phyloP scores from a whole-genome alignment of 2,329 filamentous ascomycete genomes.

The Pezizomycotina sp. region DNA sequence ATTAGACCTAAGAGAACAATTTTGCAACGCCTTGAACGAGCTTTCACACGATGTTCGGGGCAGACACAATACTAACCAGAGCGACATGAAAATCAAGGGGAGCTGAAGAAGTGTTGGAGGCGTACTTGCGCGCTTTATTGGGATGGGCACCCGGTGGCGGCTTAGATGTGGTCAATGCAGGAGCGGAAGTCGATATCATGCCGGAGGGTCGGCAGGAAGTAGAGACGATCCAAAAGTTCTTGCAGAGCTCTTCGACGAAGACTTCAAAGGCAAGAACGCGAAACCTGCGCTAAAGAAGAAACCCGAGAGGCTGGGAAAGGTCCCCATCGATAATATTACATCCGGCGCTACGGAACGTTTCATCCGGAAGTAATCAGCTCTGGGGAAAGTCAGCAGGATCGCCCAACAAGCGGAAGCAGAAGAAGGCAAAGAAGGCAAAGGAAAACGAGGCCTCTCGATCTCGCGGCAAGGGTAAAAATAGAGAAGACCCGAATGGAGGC shows the following conservation, averaged over 20 bases:
- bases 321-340: slow-evolving; percentile 12
- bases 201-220: slow-evolving; percentile 23
- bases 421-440: no score
- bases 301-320: slow-evolving; percentile 14
- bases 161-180: no score
- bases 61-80: slow-evolving; percentile 38
- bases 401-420: no score
- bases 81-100: slow-evolving; percentile 70
- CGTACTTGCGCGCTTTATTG: slow-evolving; percentile 79
- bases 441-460: no score
- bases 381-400: no score
- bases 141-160: slow-evolving; percentile 39
- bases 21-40: slow-evolving; percentile 24
- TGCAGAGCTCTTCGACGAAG: slow-evolving; percentile 14
- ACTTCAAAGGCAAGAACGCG: no score
- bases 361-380: slow-evolving; percentile 17
- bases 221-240: slow-evolving; percentile 19
- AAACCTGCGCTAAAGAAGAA: no score
- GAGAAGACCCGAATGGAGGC: no score
- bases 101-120: slow-evolving; percentile 95
- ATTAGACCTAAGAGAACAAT: slow-evolving; percentile 23
- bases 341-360: slow-evolving; percentile 14
- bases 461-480: no score
- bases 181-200: slow-evolving; percentile 25
- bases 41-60: slow-evolving; percentile 38